These are phyloP conservation scores for Achaetomium macrosporum DNA, from an alignment of 2,329 filamentous ascomycete species.

Conservation along the genomic window DNA sequence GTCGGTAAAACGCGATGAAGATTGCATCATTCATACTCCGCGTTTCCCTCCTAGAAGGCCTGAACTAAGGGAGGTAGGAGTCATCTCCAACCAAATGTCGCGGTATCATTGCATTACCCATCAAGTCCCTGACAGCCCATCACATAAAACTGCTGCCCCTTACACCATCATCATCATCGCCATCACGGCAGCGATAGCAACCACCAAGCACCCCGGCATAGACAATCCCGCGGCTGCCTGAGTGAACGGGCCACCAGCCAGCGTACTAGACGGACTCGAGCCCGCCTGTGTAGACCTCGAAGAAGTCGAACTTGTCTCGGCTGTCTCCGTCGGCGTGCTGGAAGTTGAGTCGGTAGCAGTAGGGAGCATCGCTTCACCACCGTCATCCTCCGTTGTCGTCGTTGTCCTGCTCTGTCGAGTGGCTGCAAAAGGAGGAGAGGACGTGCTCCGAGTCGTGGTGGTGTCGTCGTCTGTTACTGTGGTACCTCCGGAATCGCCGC, in stretches of 20 bases:
- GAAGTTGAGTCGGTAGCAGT: not conserved
- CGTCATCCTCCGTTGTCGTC: not conserved
- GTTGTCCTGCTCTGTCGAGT: not conserved
- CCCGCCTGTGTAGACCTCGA: not conserved
- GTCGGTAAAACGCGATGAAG: no score
- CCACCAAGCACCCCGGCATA: not conserved
- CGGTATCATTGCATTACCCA: slow-evolving; percentile 24
- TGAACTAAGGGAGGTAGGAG: no score
- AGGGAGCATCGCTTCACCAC: not conserved
- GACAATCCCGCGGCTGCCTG: not conserved
- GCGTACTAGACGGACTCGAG: not conserved
- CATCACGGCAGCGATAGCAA: not conserved
- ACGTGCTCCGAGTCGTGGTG: not conserved
- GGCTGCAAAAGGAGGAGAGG: not conserved
- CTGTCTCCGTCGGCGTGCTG: not conserved
- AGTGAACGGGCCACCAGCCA: not conserved
- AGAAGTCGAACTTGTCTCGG: not conserved
- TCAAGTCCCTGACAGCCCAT: not conserved
- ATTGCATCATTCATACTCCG: no score
- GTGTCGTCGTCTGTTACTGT: not conserved
- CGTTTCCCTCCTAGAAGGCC: no score
- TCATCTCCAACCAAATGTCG: no score
- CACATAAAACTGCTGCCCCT: not conserved
- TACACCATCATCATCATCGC: not conserved
- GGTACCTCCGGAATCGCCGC: not conserved